Evolutionary conservation across 2,329 filamentous ascomycete genomes (phyloP).

Genomic region (Trichoderma sp.): DNA sequence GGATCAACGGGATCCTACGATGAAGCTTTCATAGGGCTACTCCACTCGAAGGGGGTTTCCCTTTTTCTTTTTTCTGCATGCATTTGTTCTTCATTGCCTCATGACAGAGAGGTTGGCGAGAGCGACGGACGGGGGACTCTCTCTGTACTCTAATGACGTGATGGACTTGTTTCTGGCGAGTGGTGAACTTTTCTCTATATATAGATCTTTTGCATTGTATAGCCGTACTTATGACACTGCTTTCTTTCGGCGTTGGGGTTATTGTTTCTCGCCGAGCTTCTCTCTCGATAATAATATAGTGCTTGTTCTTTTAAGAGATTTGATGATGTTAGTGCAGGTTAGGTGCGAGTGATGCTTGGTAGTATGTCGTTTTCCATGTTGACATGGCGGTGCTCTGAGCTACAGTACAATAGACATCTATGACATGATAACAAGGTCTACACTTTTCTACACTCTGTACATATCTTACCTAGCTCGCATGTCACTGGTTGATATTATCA

Average conservation of each 20-base stretch:
- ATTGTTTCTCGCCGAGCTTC: slow-evolving; percentile 4
- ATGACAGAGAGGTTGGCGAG: neutral
- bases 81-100: neutral
- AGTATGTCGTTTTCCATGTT: neutral
- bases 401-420: neutral
- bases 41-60: neutral
- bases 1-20: neutral
- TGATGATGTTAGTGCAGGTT: neutral
- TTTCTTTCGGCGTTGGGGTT: slow-evolving; percentile 3
- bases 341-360: neutral
- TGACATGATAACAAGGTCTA: neutral
- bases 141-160: neutral
- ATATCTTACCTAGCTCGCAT: neutral
- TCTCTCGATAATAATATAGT: neutral
- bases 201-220: slow-evolving; percentile 21
- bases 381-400: neutral
- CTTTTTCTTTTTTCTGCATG: neutral
- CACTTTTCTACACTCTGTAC: neutral
- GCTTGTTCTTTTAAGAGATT: neutral
- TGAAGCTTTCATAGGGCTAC: neutral
- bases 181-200: slow-evolving; percentile 9
- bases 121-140: neutral
- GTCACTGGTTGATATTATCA: neutral
- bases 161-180: neutral
- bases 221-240: slow-evolving; percentile 17